phyloP scores from a whole-genome alignment of 768 basidiomycete genomes.

The Lentinula edodes region DNA sequence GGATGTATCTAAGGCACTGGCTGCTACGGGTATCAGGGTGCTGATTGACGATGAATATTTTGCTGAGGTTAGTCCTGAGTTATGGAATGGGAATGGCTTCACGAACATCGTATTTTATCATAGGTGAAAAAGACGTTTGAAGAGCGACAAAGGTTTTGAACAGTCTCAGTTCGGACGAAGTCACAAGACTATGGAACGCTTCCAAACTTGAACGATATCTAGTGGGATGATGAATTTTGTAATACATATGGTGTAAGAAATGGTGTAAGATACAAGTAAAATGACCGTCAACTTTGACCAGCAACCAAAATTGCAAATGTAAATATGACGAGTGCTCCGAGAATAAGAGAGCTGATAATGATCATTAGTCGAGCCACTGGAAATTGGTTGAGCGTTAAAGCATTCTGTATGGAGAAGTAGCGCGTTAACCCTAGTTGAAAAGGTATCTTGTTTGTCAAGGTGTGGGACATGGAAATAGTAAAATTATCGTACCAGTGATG shows the following conservation, averaged over 20 bases:
- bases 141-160: slow-evolving; percentile 16
- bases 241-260: too few relatives aligned
- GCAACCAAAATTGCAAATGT: slow-evolving; percentile 20
- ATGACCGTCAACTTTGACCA: slow-evolving; percentile 8
- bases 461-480: too few relatives aligned
- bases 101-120: not conserved
- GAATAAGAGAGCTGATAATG: not conserved
- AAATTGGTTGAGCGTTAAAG: slow-evolving; percentile 33
- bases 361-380: slow-evolving; percentile 14
- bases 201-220: too few relatives aligned
- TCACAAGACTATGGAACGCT: too few relatives aligned
- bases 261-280: too few relatives aligned
- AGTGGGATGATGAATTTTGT: too few relatives aligned
- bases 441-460: too few relatives aligned
- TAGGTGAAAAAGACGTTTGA: slow-evolving; percentile 48
- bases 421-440: slow-evolving; percentile 14
- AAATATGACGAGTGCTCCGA: not conserved
- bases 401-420: slow-evolving; percentile 23
- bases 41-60: slow-evolving; percentile 66
- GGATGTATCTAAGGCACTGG: slow-evolving; percentile 65
- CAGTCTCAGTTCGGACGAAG: too few relatives aligned
- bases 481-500: not conserved
- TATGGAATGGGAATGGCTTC: not conserved
- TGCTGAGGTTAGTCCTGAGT: slow-evolving; percentile 34
- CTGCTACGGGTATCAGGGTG: slow-evolving; percentile 62